Base-by-base conservation (phyloP, 2,329 filamentous ascomycete genomes). In the Neofusicoccum laricinum region DNA sequence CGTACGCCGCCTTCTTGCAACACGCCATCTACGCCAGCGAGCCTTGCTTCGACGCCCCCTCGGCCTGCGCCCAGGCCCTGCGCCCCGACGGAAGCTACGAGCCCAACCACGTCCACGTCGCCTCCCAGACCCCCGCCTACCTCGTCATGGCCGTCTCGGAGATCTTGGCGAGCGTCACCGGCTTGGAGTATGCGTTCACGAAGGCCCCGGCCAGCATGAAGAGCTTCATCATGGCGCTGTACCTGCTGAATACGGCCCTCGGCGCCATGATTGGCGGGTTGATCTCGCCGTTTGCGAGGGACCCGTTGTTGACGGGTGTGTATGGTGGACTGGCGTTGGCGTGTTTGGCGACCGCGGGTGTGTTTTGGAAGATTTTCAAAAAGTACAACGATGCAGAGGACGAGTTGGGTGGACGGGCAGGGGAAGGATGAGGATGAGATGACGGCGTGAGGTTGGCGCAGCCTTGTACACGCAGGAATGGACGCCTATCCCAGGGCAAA, bases 261-360 rank as follows among this genome's bases (percentile, higher is more conserved):
- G 85, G 85, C 2, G 82, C 85, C 1, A 84, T 84, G 36, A 76
- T 92, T 21, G 86, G 84, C 2, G 85, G 88, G 68, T 84, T 87
- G 2, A 77, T 91, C 12, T 82, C 86, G 1, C 86, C 88, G 0
- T 76, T 82, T 4, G 84, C 86, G 6, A 82, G 82, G 64, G 86
- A 92, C 71, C 89, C 89, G 21, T 81, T 86, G 68, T 82, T 90
- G 69, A 71, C 88, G 64, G 90, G 87, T 86, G 84, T 91, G 81
- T 90, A 89, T 69, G 79, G 80, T 25, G 85, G 84, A 19, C 75
- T 89, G n/a, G 82, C 81, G 4, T 70, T 77, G 61, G 79, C 80
- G 15, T 82, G 84, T 0, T 80, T 81, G 61, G 32, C 78, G 1
- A 78, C 81, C 2, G 84, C 84, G 21, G 76, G 79, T 34, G 67